Evolutionary conservation across 129 eudicot species (phyloP), one percentile per base, ranked within the genome.

Genomic region (Tanacetum coccineum): DNA sequence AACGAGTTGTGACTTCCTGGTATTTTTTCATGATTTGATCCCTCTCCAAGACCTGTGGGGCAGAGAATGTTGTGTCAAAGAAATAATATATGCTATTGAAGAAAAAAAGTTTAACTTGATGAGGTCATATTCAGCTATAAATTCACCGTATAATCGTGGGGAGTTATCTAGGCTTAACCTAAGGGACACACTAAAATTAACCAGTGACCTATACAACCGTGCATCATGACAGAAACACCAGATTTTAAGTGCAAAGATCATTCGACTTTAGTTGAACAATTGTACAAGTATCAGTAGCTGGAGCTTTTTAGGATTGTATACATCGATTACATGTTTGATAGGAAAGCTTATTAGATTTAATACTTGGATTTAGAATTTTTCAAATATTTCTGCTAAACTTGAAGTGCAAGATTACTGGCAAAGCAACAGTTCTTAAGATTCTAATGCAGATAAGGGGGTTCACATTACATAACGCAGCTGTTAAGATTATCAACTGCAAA

Each of bases 21-120:
- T 84, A 84, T 46, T 72, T 82, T 17, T 56, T 73, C 87, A 86
- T 86, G 73, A 88, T 79, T 59, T 79, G 72, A 15, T 89, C 95
- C 72, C 95, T 93, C 77, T 93, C 89, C 53, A 93, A 71, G 59
- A 81, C 96, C 98, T 93, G 87, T 51, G 62, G 30, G 21, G 74
- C 70, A 71, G 54, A 74, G 60, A 11, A 17, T 39, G 19, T 50
- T 19, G 70, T 36, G 69, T 61, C 60, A 59, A 47, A 71, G 48
- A 71, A 22, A 20, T 10, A 19, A 55, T 55, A 9, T 5, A 20
- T 55, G 21, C 60, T 55, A 55, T 0, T 55, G 60, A 26, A 55
- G 9, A 15, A 51, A 4, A n/a, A 7, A 1, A 1, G 55, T 50
- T n/a, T 18, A 50, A 50, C 72, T 45, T 18, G 51, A 68, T 52